Base-by-base conservation (phyloP, 1,139 yeast species). In the Sugiyamaella grinbergsii region DNA sequence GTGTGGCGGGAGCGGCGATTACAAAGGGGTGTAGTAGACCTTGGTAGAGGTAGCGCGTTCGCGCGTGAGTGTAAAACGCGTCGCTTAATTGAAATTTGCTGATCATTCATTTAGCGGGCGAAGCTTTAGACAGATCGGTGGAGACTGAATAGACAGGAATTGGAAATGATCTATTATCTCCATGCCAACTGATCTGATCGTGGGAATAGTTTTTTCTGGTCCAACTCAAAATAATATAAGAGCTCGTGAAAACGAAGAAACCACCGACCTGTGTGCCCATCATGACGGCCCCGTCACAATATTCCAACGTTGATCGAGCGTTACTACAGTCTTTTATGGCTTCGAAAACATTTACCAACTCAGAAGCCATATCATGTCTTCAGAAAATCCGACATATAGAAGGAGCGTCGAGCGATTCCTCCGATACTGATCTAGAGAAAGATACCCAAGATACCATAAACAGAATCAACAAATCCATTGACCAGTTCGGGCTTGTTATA, bases 401-500 rank as follows among this genome's bases (percentile, higher is more conserved):
- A 6, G 11, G 19, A 8, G 24, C n/a, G 20, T 11, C 18, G 18
- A 26, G 8, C 24, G 41, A 37, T 10, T 5, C 15, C 11, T 11
- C 42, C 8, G 42, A 26, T 5, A n/a, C 36, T 10, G 45, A 26
- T 13, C 6, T 32, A 15, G 38, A 31, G 20, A 32, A 34, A 8
- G 37, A 39, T 8, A 39, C 51, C 19, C 26, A 46, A 42, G 31
- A 15, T 20, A 32, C 38, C 6, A 50, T 54, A 10, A 49, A 44
- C 22, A 32, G 26, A 16, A 34, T 51, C 11, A 54, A 54, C 28
- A 47, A 37, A 31, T 31, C 44, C 3, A 46, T 61, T 13, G 56
- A 52, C n/a, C 48, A 32, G 7, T 33, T 53, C 11, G 59, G 51
- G 3, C 56, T 69, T 42, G 65, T 62, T 26, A 49, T 61, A 23